A percentile compares a stretch with the other conserved stretches of the same genome.
phyloP scores from a whole-genome alignment of 2,329 filamentous ascomycete genomes.

The Xylaria sp. region DNA sequence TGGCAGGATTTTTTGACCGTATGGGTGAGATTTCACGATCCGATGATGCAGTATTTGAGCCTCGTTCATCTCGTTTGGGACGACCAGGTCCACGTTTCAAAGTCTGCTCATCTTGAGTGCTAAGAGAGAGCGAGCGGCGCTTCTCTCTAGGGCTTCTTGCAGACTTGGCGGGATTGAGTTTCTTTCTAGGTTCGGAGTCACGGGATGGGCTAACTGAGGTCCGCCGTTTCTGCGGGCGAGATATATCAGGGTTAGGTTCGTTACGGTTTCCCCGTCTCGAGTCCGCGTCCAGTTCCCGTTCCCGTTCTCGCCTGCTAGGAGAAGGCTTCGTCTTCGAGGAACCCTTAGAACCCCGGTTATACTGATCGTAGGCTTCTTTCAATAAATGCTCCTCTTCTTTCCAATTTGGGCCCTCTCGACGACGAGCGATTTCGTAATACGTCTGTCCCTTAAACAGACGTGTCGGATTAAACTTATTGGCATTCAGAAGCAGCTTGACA shows the following conservation, averaged over 20 bases:
- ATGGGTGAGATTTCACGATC: slow-evolving; percentile 65
- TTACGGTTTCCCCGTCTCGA: slow-evolving; percentile 55
- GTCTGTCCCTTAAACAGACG: slow-evolving; percentile 78
- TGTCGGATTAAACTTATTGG: slow-evolving; percentile 83
- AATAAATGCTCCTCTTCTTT: slow-evolving; percentile 85
- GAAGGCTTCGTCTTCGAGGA: slow-evolving; percentile 62
- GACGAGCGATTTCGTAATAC: slow-evolving; percentile 87
- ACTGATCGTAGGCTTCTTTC: slow-evolving; percentile 77
- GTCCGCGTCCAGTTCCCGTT: slow-evolving; percentile 53
- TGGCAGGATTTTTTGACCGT: slow-evolving; percentile 57
- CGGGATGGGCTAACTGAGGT: slow-evolving; percentile 59
- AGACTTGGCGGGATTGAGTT: slow-evolving; percentile 49
- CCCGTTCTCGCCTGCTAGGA: slow-evolving; percentile 53
- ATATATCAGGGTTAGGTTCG: slow-evolving; percentile 57
- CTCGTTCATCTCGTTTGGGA: slow-evolving; percentile 65
- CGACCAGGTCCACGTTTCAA: slow-evolving; percentile 64
- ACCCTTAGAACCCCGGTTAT: slow-evolving; percentile 63
- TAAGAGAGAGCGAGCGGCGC: slow-evolving; percentile 55
- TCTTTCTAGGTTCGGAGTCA: slow-evolving; percentile 59
- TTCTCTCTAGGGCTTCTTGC: slow-evolving; percentile 61
- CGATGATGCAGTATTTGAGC: slow-evolving; percentile 58
- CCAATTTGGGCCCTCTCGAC: slow-evolving; percentile 87
- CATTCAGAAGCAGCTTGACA: slow-evolving; percentile 80
- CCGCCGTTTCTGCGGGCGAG: slow-evolving; percentile 57
- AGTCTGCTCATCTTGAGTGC: slow-evolving; percentile 58